Base-by-base conservation (phyloP, 306 rosid genomes). In the Rosa multiflora region DNA sequence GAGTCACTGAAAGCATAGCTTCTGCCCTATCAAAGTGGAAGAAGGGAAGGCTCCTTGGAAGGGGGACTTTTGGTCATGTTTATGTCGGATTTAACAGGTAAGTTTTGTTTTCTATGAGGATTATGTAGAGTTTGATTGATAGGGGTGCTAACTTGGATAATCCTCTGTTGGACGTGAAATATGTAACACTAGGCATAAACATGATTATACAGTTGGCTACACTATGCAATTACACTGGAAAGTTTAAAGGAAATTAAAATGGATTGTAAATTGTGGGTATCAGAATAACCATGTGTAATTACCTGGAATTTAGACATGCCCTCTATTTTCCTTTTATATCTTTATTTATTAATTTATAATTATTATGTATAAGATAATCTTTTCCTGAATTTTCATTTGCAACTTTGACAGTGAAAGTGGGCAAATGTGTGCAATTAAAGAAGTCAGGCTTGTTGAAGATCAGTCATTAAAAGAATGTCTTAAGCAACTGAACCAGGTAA, bases 391-490 rank as follows among this genome's bases (percentile, higher is more conserved):
- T 62, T 87, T 67, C 46, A 42, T 66, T 86, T 81, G 71, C 73
- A 76, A 85, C 75, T 77, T 69, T 80, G 82, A 80, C 86, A 95
- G 99, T 83, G 93, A 90, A 87, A 93, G 92, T 48, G 99, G 99
- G 76, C 99, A 95, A 85, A 93, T 95, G 97, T 95, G 99, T 86
- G 99, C 99, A 66, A 93, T 95, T 73, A 95, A 95, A 82, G 99
- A 95, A 88, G 98, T 95, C 79, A 88, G 86, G 88, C 85, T 89
- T 89, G 88, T 89, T 40, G 99, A 95, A 67, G 99, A 95, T 85
- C 91, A 82, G 66, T 78, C 94, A 37, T 88, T 94, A 14, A 91
- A 89, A 86, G 99, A 95, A 86, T 91, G 97, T 87, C 97, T 95
- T 85, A 93, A 88, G 84, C 99, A 95, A 86, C 94, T 95, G 78